Conservation (phyloP, 2,329 filamentous ascomycete species). For the Penicillium sclerotiorum region DNA sequence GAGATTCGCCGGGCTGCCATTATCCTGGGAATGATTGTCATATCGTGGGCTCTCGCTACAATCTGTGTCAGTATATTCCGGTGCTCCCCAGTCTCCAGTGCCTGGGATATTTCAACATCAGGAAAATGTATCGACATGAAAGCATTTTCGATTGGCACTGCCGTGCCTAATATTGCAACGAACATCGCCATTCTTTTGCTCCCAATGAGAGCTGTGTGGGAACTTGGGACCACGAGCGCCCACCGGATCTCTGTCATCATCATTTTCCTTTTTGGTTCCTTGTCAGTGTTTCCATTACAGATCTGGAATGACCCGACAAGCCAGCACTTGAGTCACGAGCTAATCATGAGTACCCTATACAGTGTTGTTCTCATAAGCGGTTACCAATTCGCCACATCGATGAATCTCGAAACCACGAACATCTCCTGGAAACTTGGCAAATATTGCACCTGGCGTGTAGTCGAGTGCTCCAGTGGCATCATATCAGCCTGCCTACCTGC, state of each 20-base stretch:
- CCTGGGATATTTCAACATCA: slow-evolving; percentile 51
- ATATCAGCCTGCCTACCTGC: slow-evolving; percentile 28
- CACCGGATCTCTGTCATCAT: slow-evolving; percentile 21
- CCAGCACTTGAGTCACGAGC: too few relatives aligned
- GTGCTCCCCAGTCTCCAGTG: slow-evolving; percentile 54
- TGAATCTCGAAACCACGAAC: slow-evolving; percentile 46
- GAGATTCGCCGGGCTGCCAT: slow-evolving; percentile 49
- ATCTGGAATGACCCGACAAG: neutral
- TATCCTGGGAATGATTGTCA: slow-evolving; percentile 46
- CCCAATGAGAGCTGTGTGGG: slow-evolving; percentile 30
- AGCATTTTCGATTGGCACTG: slow-evolving; percentile 55
- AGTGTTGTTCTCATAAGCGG: slow-evolving; percentile 53
- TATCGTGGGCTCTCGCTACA: slow-evolving; percentile 53
- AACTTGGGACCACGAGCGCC: slow-evolving; percentile 20
- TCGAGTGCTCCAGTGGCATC: slow-evolving; percentile 49
- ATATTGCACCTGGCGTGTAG: slow-evolving; percentile 52
- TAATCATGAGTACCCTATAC: neutral
- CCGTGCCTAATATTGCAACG: slow-evolving; percentile 39
- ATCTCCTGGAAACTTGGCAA: slow-evolving; percentile 53
- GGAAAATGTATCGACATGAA: slow-evolving; percentile 55
- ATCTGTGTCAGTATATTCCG: slow-evolving; percentile 57
- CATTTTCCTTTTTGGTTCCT: slow-evolving; percentile 16
- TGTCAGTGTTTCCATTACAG: slow-evolving; percentile 17
- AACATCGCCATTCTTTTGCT: slow-evolving; percentile 30
- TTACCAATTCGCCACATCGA: slow-evolving; percentile 53